phyloP scores from a whole-genome alignment of 768 basidiomycete genomes.

The Tricholoma matsutake region DNA sequence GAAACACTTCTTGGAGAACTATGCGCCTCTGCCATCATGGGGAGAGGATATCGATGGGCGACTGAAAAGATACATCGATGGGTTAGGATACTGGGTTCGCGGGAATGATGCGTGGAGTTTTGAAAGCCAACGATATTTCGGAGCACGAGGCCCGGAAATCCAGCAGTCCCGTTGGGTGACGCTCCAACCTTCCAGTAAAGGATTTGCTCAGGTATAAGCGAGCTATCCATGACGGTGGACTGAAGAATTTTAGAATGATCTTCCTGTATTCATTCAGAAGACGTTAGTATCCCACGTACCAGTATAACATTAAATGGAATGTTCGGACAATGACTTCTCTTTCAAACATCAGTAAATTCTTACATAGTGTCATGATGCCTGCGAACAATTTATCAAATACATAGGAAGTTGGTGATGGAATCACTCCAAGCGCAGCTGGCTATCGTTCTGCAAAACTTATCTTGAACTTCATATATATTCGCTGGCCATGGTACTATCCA shows the following conservation, averaged over 20 bases:
- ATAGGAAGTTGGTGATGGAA: too few species aligned
- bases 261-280: too few species aligned
- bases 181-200: background rate
- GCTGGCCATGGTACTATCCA: conserved; percentile 12
- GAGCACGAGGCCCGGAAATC: background rate
- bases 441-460: too few species aligned
- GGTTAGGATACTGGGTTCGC: background rate
- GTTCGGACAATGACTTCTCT: too few species aligned
- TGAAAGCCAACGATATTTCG: background rate
- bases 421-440: background rate
- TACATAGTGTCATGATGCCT: too few species aligned
- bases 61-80: background rate
- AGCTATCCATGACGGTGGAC: background rate
- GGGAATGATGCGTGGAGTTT: background rate
- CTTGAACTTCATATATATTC: background rate
- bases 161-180: background rate
- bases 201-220: background rate
- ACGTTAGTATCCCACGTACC: too few species aligned
- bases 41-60: background rate
- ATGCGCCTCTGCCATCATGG: background rate
- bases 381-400: too few species aligned
- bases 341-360: background rate
- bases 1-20: background rate
- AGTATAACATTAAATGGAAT: too few species aligned
- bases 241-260: background rate